Conservation (phyloP, 441 rosid genomes). For the Sinapis alba region DNA sequence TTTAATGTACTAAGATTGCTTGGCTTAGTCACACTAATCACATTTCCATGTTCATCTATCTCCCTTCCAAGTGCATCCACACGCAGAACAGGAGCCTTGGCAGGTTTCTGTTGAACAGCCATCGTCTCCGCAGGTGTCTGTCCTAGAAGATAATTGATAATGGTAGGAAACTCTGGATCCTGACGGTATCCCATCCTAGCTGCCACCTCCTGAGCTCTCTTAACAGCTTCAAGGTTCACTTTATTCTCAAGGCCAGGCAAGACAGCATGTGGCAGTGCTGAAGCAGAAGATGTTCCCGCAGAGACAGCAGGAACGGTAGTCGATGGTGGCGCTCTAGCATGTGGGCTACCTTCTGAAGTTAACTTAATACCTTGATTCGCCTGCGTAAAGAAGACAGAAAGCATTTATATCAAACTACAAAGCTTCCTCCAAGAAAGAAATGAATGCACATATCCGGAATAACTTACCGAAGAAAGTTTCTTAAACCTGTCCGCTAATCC, state of each 20-base stretch:
- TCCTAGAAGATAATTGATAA: constrained; percentile 21
- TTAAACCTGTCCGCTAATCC: constrained; percentile 70
- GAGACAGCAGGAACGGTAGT: constrained; percentile 33
- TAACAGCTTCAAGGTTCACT: constrained; percentile 75
- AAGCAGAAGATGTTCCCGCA: constrained; percentile 40
- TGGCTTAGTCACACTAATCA: constrained; percentile 80
- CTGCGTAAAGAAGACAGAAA: constrained; percentile 46
- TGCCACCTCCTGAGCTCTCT: constrained; percentile 87
- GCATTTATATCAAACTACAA: background rate
- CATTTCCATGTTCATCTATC: constrained; percentile 93
- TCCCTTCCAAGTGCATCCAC: constrained; percentile 94
- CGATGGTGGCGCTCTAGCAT: constrained; percentile 36
- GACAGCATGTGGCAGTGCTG: constrained; percentile 42
- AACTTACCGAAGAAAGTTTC: constrained; percentile 67
- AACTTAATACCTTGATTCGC: constrained; percentile 50
- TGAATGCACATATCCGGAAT: background rate
- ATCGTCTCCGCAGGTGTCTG: constrained; percentile 49
- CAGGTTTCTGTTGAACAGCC: constrained; percentile 70
- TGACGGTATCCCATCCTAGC: constrained; percentile 82
- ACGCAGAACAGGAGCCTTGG: constrained; percentile 88
- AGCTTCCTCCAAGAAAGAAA: background rate
- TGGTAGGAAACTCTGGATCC: constrained; percentile 47
- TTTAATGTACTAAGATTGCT: constrained; percentile 93
- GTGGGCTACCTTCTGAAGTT: constrained; percentile 47
- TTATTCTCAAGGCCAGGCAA: constrained; percentile 52